Evolutionary conservation across 2,329 filamentous ascomycete species (phyloP), one percentile per base, ranked within the genome.

Genomic region (Neonectria neomacrospora): DNA sequence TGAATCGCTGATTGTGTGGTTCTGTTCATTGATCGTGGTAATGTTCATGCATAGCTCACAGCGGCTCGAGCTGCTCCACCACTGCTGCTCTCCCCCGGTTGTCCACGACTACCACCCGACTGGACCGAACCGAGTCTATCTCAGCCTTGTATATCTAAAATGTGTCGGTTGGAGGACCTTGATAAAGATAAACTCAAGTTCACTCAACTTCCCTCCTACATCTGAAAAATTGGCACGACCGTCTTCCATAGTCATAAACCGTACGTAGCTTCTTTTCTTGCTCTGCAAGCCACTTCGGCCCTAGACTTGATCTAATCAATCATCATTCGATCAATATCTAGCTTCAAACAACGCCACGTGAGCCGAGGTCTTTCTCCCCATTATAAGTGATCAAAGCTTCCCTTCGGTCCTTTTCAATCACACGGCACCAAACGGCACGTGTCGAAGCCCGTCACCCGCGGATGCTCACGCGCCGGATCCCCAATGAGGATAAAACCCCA

Each of bases 321-420:
- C 92, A 93, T 73, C 69, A 84, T 12, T 82, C 82, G 9, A 76
- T 83, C 32, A 9, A 91, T 88, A 0, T 85, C 88, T 1, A 84
- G 89, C 11, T 88, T 12, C 69, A 4, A 37, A 62, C 4, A 62
- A 62, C 7, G 10, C 26, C n/a, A n/a, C 45, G 22, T 20, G 16
- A 32, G n/a, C 47, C 30, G n/a, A 50, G 12, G 7, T 14, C 11
- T 34, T 5, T 44, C 20, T 3, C 8, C 9, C 22, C 12, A 5
- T 44, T 16, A n/a, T 37, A 20, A 42, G 16, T 1, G 26, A 30
- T 42, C 32, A 5, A 22, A 51, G 11, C 41, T 23, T 42, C 20
- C 26, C 50, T 48, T 60, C 50, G 50, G 51, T 34, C 50, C 51
- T 18, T 26, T 18, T 28, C 22, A 53, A 12, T 39, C 39, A 34